Evolutionary conservation across 1,139 yeast species (phyloP).

Genomic region (Yamadazyma atlantica): DNA sequence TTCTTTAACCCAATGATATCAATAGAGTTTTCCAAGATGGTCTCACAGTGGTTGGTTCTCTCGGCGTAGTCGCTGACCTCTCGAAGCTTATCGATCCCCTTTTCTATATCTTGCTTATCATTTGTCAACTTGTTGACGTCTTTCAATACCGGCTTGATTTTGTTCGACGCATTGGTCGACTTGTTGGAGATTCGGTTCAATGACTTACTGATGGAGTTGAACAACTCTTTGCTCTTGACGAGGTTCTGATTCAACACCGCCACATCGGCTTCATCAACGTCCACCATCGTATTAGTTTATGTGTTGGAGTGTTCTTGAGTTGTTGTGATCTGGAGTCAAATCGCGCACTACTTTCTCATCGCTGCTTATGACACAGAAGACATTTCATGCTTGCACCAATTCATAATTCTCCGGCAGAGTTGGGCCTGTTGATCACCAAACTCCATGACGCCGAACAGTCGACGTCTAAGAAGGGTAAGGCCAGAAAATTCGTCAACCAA

Average conservation of each 20-base stretch:
- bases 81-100: slow-evolving; percentile 58
- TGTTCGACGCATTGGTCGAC: slow-evolving; percentile 60
- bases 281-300: too few relatives aligned
- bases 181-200: slow-evolving; percentile 55
- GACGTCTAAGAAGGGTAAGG: slow-evolving; percentile 23
- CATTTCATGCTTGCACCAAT: slow-evolving; percentile 3
- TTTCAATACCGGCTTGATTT: slow-evolving; percentile 69
- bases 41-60: slow-evolving; percentile 54
- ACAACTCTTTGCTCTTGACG: slow-evolving; percentile 55
- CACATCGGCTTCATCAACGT: slow-evolving; percentile 81
- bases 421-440: slow-evolving; percentile 13
- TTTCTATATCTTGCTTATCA: slow-evolving; percentile 59
- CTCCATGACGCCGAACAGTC: slow-evolving; percentile 18
- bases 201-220: slow-evolving; percentile 56
- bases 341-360: too few relatives aligned
- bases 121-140: slow-evolving; percentile 59
- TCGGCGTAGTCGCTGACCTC: slow-evolving; percentile 68
- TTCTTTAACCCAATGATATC: slow-evolving; percentile 39
- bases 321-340: too few relatives aligned
- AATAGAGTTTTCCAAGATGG: slow-evolving; percentile 36
- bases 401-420: slow-evolving; percentile 14
- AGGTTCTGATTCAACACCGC: slow-evolving; percentile 78
- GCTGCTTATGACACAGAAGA: neutral
- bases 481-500: slow-evolving; percentile 19
- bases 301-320: too few relatives aligned